A percentile compares a stretch with the other conserved stretches of the same genome.
Conservation (phyloP, 805 yeast species). For the Candida verbasci region DNA sequence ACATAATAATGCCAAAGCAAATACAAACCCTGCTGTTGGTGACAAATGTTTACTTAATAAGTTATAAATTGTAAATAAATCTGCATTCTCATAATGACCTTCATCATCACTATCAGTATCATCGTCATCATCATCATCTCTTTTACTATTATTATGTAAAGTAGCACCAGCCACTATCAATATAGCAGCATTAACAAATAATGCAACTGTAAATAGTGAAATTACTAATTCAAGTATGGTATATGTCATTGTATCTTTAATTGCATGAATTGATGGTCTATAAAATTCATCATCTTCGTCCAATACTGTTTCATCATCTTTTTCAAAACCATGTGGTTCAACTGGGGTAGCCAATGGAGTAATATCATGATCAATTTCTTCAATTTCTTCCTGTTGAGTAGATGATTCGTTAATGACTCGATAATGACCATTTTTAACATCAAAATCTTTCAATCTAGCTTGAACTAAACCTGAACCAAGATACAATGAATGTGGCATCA, state of each 20-base stretch:
- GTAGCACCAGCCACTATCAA: constrained; percentile 91
- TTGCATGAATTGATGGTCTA: constrained; percentile 76
- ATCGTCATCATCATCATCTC: constrained; percentile 11
- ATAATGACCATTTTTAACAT: constrained; percentile 25
- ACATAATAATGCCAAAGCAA: constrained; percentile 83
- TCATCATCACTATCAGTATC: constrained; percentile 9
- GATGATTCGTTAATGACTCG: not conserved
- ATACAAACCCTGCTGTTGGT: constrained; percentile 81
- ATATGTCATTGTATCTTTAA: constrained; percentile 71
- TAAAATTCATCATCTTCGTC: constrained; percentile 29
- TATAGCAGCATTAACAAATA: constrained; percentile 90
- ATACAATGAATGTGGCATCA: constrained; percentile 44
- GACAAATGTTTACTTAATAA: constrained; percentile 67
- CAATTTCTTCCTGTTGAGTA: too few relatives aligned
- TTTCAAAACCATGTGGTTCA: constrained; percentile 5
- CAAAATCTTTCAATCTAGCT: constrained; percentile 39
- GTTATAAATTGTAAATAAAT: constrained; percentile 73
- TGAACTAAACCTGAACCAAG: constrained; percentile 44
- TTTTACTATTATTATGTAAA: constrained; percentile 39
- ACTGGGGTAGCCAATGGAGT: constrained; percentile 5
- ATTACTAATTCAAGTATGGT: constrained; percentile 80
- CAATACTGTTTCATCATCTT: constrained; percentile 6
- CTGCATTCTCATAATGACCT: constrained; percentile 47
- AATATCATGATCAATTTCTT: not conserved
- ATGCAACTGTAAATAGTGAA: constrained; percentile 79